phyloP scores from a whole-genome alignment of 2,329 filamentous ascomycete genomes.

The Xylariaceae sp. region DNA sequence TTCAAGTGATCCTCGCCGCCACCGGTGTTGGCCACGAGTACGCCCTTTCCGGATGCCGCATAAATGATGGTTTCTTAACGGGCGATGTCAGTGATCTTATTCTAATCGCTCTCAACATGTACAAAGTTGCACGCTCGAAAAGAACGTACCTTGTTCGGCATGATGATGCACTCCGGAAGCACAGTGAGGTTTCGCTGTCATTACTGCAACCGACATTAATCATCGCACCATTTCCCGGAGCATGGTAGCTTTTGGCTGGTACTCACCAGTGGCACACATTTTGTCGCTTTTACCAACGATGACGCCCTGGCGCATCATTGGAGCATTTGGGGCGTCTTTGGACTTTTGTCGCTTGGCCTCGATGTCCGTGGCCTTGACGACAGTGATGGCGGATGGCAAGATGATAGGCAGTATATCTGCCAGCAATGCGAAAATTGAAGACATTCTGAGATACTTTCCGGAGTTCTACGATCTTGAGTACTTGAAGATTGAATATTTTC shows the following conservation, averaged over 20 bases:
- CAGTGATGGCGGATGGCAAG: slow-evolving; percentile 40
- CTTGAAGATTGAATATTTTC: no score
- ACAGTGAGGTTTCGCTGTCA: slow-evolving; percentile 59
- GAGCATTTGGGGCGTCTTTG: slow-evolving; percentile 27
- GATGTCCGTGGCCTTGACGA: slow-evolving; percentile 46
- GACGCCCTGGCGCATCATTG: slow-evolving; percentile 45
- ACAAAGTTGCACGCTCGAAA: not conserved
- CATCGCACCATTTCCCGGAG: not conserved
- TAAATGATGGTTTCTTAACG: slow-evolving; percentile 62
- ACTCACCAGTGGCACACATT: slow-evolving; percentile 61
- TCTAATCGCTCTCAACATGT: not conserved
- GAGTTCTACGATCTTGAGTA: no score
- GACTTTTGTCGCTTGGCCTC: slow-evolving; percentile 33
- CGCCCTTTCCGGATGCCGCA: slow-evolving; percentile 55
- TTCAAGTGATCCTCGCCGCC: slow-evolving; percentile 47
- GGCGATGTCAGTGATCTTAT: not conserved
- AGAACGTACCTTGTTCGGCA: slow-evolving; percentile 55
- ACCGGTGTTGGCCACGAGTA: slow-evolving; percentile 54
- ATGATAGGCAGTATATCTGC: not conserved
- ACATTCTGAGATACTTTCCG: not conserved
- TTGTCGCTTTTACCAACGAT: slow-evolving; percentile 59
- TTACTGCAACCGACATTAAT: slow-evolving; percentile 40
- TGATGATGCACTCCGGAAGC: slow-evolving; percentile 63
- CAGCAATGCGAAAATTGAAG: not conserved
- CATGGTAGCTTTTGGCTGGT: not conserved